Conservation (phyloP, 2,329 filamentous ascomycete genomes). For the Diplocarpon mali region DNA sequence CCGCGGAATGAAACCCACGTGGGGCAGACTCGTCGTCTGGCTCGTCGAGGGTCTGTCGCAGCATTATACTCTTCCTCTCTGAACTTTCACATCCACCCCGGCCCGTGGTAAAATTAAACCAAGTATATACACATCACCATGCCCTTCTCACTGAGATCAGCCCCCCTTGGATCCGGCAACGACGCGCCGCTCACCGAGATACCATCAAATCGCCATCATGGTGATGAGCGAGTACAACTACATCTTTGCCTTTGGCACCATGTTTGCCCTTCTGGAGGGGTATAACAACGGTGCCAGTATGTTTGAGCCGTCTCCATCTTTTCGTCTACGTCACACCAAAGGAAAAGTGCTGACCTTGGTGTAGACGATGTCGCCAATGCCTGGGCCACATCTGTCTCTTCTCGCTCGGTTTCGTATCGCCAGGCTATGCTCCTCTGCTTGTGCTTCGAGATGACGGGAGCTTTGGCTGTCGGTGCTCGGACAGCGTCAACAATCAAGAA, state of each 20-base stretch:
- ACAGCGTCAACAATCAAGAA: conserved; percentile 74
- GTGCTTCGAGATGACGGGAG: conserved; percentile 58
- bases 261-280: conserved; percentile 47
- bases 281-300: conserved; percentile 44
- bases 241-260: conserved; percentile 42
- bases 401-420: conserved; percentile 60
- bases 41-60: neutral
- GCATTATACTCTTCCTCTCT: neutral
- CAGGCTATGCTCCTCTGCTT: conserved; percentile 57
- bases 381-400: conserved; percentile 73
- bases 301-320: neutral
- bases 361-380: conserved; percentile 74
- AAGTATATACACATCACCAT: too few species aligned
- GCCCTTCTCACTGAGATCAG: neutral
- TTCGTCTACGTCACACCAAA: neutral
- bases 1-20: neutral
- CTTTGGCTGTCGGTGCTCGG: conserved; percentile 54
- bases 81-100: neutral
- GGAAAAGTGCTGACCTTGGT: neutral
- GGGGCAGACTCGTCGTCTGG: neutral
- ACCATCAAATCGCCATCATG: conserved; percentile 11
- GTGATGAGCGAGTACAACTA: conserved; percentile 40
- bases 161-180: too few species aligned
- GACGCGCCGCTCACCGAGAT: neutral
- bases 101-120: neutral